Evolutionary conservation across 2,329 filamentous ascomycete species (phyloP).

Genomic region (Colletotrichum sansevieriae): DNA sequence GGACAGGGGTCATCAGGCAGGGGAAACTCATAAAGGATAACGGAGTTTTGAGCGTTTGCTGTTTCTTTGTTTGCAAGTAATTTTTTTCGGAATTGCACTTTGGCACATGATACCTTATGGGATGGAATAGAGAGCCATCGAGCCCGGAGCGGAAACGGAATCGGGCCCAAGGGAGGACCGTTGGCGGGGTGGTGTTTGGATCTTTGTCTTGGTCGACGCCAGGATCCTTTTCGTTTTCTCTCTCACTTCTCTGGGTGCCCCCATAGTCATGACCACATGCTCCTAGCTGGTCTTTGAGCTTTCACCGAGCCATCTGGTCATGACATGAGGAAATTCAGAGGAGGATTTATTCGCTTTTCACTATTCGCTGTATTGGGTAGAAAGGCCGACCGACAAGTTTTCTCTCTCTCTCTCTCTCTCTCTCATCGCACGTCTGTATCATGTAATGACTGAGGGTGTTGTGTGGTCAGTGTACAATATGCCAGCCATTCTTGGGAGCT

Average conservation of each 20-base stretch:
- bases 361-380: constrained; percentile 21
- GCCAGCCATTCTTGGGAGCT: background rate
- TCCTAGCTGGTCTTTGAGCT: constrained; percentile 35
- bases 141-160: constrained; percentile 20
- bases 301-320: constrained; percentile 15
- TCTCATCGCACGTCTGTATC: constrained; percentile 7
- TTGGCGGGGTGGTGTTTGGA: constrained; percentile 14
- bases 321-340: background rate
- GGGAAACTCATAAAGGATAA: constrained; percentile 37
- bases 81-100: constrained; percentile 9
- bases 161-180: constrained; percentile 14
- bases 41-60: constrained; percentile 44
- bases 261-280: background rate
- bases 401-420: constrained; percentile 1
- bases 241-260: background rate
- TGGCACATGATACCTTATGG: constrained; percentile 47
- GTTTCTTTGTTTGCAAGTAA: constrained; percentile 20
- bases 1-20: background rate
- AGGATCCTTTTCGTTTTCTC: constrained; percentile 14
- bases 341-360: background rate
- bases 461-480: background rate
- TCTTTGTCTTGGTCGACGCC: constrained; percentile 24
- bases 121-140: constrained; percentile 34
- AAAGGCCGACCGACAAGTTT: constrained; percentile 10
- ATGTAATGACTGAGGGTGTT: background rate